Evolutionary conservation across 2,329 filamentous ascomycete genomes (phyloP).

Genomic region (Hymenoscyphus occultus): DNA sequence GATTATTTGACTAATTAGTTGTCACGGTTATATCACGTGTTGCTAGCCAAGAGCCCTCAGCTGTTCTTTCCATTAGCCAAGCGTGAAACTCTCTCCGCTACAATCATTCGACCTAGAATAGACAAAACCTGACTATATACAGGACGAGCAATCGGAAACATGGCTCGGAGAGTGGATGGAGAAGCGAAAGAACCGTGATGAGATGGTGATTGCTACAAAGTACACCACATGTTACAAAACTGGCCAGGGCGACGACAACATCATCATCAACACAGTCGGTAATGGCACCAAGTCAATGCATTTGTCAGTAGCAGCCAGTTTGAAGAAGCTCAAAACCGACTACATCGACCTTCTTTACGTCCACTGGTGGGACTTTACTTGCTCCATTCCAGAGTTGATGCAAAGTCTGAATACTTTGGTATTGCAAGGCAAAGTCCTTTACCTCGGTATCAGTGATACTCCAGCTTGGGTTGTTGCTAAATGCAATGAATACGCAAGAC

Average conservation of each 20-base stretch:
- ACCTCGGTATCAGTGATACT: slow-evolving; percentile 65
- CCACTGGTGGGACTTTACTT: slow-evolving; percentile 68
- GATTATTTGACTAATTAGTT: slow-evolving; percentile 32
- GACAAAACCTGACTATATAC: slow-evolving; percentile 42
- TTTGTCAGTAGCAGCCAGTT: slow-evolving; percentile 52
- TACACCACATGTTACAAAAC: slow-evolving; percentile 36
- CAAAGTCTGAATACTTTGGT: slow-evolving; percentile 63
- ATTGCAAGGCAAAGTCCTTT: slow-evolving; percentile 59
- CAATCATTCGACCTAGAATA: no score
- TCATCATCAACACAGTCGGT: slow-evolving; percentile 49
- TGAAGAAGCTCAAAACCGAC: slow-evolving; percentile 61
- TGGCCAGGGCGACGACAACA: slow-evolving; percentile 32
- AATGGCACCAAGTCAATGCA: slow-evolving; percentile 62
- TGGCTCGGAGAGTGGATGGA: slow-evolving; percentile 73
- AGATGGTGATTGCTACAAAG: slow-evolving; percentile 68
- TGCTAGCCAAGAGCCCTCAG: no score
- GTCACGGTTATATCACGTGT: no score
- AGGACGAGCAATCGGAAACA: slow-evolving; percentile 56
- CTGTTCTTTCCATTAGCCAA: no score
- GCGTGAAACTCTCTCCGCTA: no score
- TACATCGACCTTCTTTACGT: slow-evolving; percentile 68
- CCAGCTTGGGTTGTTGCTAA: slow-evolving; percentile 68
- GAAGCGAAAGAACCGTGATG: slow-evolving; percentile 58
- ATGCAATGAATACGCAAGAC: slow-evolving; percentile 66
- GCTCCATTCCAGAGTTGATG: slow-evolving; percentile 65